Percentiles rank a stretch among this genome's conserved stretches.
phyloP scores from a whole-genome alignment of 2,329 filamentous ascomycete genomes.

The Aspergillus sergii region DNA sequence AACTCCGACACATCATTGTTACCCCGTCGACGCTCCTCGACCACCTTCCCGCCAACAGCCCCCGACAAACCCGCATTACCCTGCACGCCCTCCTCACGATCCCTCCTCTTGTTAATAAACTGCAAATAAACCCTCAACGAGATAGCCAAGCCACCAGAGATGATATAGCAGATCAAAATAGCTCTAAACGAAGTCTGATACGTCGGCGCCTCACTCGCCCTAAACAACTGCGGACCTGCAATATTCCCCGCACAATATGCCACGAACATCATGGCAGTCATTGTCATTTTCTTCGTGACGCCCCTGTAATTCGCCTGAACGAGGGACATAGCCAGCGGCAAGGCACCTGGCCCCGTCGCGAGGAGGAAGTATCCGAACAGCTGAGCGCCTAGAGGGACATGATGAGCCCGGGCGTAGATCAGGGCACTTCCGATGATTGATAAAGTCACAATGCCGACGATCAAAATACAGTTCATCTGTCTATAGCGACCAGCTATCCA shows the following conservation, averaged over 20 bases:
- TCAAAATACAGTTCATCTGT: conserved; percentile 33
- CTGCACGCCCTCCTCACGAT: conserved; percentile 38
- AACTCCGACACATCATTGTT: conserved; percentile 37
- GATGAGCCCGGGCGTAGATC: conserved; percentile 52
- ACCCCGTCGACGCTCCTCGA: conserved; percentile 34
- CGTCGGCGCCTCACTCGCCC: conserved; percentile 50
- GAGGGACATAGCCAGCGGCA: conserved; percentile 59
- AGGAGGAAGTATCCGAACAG: conserved; percentile 63
- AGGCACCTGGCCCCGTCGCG: conserved; percentile 55
- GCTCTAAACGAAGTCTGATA: conserved; percentile 59
- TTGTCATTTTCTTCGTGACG: conserved; percentile 63
- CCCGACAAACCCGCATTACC: conserved; percentile 25
- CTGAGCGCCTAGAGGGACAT: conserved; percentile 44
- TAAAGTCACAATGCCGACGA: conserved; percentile 54
- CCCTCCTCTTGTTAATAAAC: conserved; percentile 49
- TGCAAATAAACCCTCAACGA: conserved; percentile 53
- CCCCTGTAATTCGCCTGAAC: conserved; percentile 60
- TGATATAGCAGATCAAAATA: conserved; percentile 60
- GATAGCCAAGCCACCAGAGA: conserved; percentile 51
- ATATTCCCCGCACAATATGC: conserved; percentile 62
- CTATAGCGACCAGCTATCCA: conserved; percentile 14
- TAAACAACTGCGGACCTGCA: conserved; percentile 59
- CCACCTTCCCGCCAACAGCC: conserved; percentile 48
- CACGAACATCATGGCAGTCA: conserved; percentile 59
- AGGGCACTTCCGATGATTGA: conserved; percentile 57